Conservation (phyloP, 2,329 filamentous ascomycete genomes). For the Teratosphaeria gauchensis region DNA sequence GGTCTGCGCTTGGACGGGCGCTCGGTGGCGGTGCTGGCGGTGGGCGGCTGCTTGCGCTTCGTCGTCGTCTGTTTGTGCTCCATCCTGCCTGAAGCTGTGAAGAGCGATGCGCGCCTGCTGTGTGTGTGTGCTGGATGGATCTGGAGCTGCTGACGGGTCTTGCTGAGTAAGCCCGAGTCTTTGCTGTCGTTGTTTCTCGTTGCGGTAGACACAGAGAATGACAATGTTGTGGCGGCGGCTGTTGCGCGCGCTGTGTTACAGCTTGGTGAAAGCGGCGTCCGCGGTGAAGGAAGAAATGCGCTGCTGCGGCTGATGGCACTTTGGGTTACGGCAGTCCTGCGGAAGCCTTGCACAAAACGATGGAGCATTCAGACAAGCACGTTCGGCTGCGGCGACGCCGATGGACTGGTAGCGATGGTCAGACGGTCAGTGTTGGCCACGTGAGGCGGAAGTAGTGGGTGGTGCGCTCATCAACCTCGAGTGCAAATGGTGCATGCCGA, state of each 20-base stretch:
- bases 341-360: constrained; percentile 3
- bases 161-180: not conserved
- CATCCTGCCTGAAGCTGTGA: constrained; percentile 3
- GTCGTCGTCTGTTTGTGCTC: constrained; percentile 10
- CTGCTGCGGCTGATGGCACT: not conserved
- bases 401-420: not conserved
- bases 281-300: not conserved
- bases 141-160: not conserved
- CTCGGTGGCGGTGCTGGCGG: constrained; percentile 15
- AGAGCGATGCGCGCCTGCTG: not conserved
- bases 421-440: not conserved
- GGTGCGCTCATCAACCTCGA: not conserved
- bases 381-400: not conserved
- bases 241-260: not conserved
- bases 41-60: constrained; percentile 30
- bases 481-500: not conserved
- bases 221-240: too few species aligned
- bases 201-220: not conserved
- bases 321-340: not conserved
- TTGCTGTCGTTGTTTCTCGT: not conserved
- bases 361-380: constrained; percentile 7
- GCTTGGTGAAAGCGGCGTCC: not conserved
- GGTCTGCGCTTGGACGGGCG: constrained; percentile 26
- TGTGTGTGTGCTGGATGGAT: not conserved
- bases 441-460: not conserved